Base-by-base conservation (phyloP, 1,139 yeast genomes). In the Zygosaccharomyces pseudobailii region DNA sequence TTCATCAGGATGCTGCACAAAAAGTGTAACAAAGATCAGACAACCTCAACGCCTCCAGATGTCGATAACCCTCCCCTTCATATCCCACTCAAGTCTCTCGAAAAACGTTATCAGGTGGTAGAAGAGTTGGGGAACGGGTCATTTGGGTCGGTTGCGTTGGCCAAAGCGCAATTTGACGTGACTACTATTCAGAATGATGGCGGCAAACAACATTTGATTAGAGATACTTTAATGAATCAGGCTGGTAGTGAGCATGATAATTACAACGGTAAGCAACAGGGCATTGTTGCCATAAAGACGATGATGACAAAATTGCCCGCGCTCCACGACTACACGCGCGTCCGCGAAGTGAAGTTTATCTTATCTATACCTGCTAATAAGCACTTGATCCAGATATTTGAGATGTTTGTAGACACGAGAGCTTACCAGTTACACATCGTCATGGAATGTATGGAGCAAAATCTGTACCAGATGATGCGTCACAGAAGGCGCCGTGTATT, bases 391-490 rank as follows among this genome's bases (percentile, higher is more conserved):
- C 85, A 80, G 54, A 75, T 89, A 2, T 80, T 78, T 66, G 96
- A 90, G 58, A 74, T 89, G 61, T 87, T 90, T 60, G 74, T 86
- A 47, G 96, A 89, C 66, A 72, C 76, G 40, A 53, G 60, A 8
- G 68, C 74, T 39, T 75, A 71, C 55, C 79, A 78, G 55, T 73
- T 88, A 48, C 89, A 87, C 61, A 86, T 90, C 37, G 84, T 86
- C 5, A 88, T 90, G 95, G 97, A 92, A 65, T 76, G 84, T 23
- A 79, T 90, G 87, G 87, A 84, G 55, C 88, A 82, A 66, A 88
- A 84, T 60, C 71, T 92, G 49, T 82, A 81, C 58, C 89, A 87
- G 62, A 72, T 85, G 58, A 82, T 86, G 74, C 79, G 74, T 51
- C 70, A 78, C 24, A 71, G 90, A 52, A 75, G 73, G 48, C 67